Evolutionary conservation across 441 rosid genomes (phyloP).

Genomic region (Isatis lusitanica): DNA sequence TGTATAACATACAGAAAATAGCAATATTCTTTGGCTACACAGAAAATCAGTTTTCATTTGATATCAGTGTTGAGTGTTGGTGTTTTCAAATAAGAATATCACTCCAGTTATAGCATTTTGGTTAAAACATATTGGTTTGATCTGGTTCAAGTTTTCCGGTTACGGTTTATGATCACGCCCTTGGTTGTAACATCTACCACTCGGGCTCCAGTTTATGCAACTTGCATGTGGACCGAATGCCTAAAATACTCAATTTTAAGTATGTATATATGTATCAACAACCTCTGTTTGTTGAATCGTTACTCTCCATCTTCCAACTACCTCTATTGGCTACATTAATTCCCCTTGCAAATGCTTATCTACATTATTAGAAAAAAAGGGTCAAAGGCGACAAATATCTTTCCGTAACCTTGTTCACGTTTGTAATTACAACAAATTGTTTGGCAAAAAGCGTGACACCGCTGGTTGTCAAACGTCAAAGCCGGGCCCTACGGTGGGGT

Average conservation of each 20-base stretch:
- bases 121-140: background rate
- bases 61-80: background rate
- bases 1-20: too few species aligned
- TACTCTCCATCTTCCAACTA: background rate
- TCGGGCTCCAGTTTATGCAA: background rate
- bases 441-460: slow-evolving; percentile 18
- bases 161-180: background rate
- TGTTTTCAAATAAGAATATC: background rate
- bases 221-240: background rate
- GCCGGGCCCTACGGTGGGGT: slow-evolving; percentile 12
- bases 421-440: background rate
- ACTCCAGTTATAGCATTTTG: background rate
- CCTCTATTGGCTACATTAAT: background rate
- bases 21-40: too few species aligned
- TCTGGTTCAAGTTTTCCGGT: background rate
- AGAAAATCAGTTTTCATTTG: background rate
- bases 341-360: background rate
- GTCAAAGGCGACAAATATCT: slow-evolving; percentile 8
- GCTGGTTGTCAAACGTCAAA: slow-evolving; percentile 26
- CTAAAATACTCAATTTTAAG: background rate
- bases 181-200: too few species aligned
- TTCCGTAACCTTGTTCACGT: slow-evolving; percentile 4
- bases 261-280: background rate
- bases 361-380: background rate
- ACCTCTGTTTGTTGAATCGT: background rate